Evolutionary conservation across 495 filamentous ascomycete species (phyloP), one percentile per base, ranked within the genome.

Genomic region (Sporormia fimetaria): DNA sequence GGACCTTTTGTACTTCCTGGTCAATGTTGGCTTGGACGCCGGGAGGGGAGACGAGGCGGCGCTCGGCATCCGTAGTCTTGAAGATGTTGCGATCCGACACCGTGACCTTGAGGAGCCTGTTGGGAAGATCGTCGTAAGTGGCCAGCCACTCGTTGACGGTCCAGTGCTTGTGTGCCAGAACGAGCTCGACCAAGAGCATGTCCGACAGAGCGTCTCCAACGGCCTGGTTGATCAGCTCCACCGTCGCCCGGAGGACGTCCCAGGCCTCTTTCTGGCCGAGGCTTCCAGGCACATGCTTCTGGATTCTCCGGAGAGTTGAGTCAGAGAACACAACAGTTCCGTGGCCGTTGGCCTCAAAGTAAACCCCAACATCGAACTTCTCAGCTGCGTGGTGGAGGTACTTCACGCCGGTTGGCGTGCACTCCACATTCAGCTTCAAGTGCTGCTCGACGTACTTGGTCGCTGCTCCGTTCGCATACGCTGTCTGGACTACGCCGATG

Each of bases 301-400:
- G 69, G 65, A 96, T 87, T 20, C 71, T 68, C 50, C 78, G 79
- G 7, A 88, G 72, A 0, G 90, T 87, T 31, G 76, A 71, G 24
- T 78, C 75, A 2, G 85, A 93, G 71, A 98, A 98, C 26, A 94
- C 76, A 17, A 96, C 83, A 17, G 90, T 98, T 38, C 90, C 90
- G 60, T 98, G 90, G 33, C 90, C 90, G 55, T 98, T 98, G 34
- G 90, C 90, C 63, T 98, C 90, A 55, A 98, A 98, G 63, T 98
- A 98, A 37, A 96, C 85, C 28, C 90, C 90, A 35, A 94, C 78
- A 55, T 96, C 92, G 52, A 85, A 92, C 16, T 79, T 80, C 38
- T 81, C 73, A 21, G 90, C 90, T 11, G 83, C 90, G 57, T 96
- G 92, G 64, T 98, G 90, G 27, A 98, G 80, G 58, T 93, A 79